These are phyloP conservation scores for Tremella mesenterica DNA, from an alignment of 768 basidiomycete species.

Conservation along the genomic window DNA sequence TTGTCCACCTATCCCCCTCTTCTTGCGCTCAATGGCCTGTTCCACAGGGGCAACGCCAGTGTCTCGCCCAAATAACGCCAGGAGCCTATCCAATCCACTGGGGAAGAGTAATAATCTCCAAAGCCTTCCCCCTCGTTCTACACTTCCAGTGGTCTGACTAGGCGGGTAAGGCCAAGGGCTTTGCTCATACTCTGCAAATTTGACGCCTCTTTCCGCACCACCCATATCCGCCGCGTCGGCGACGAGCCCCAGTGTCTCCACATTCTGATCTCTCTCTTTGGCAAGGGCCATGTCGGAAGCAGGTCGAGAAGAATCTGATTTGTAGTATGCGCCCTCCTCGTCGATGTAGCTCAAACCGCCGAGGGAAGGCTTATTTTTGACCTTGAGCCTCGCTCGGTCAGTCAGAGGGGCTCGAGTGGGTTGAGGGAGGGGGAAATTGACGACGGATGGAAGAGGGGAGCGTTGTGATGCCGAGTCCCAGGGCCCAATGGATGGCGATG, in stretches of 20 bases:
- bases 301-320: slow-evolving; percentile 15
- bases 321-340: slow-evolving; percentile 32
- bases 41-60: slow-evolving; percentile 45
- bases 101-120: slow-evolving; percentile 26
- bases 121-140: slow-evolving; percentile 2
- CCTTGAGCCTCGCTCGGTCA: not conserved
- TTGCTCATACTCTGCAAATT: slow-evolving; percentile 19
- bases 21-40: slow-evolving; percentile 81
- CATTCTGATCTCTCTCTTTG: slow-evolving; percentile 1
- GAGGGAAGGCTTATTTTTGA: slow-evolving; percentile 4
- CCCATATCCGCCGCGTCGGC: slow-evolving; percentile 10
- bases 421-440: not conserved
- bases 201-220: slow-evolving; percentile 4
- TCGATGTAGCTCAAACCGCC: slow-evolving; percentile 35
- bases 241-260: slow-evolving; percentile 28
- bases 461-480: slow-evolving; percentile 41
- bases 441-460: slow-evolving; percentile 6
- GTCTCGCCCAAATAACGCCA: slow-evolving; percentile 23
- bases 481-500: slow-evolving; percentile 29
- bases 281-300: slow-evolving; percentile 5
- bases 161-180: slow-evolving; percentile 20
- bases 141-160: not conserved
- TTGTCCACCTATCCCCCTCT: slow-evolving; percentile 73
- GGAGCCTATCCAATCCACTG: slow-evolving; percentile 28
- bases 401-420: not conserved